Percentiles rank a stretch among this genome's conserved stretches.
Evolutionary conservation across 106 monocot genomes (phyloP).

Genomic region (Chionographis japonica): DNA sequence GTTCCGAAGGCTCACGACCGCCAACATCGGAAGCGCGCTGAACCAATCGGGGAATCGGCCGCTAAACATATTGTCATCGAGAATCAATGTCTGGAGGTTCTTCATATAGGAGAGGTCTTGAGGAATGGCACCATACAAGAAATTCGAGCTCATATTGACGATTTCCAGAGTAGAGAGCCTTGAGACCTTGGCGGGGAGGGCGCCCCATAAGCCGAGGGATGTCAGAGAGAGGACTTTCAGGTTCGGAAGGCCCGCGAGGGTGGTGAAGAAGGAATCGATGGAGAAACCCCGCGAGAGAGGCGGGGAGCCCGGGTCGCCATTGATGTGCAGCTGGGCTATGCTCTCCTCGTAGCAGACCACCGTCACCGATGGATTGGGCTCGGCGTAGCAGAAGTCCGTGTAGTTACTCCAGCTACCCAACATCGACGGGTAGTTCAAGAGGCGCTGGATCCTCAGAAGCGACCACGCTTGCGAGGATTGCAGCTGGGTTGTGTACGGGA

Average conservation of each 20-base stretch:
- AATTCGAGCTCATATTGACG: slow-evolving; percentile 87
- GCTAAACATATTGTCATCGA: slow-evolving; percentile 67
- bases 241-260: slow-evolving; percentile 74
- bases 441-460: slow-evolving; percentile 60
- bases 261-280: slow-evolving; percentile 81
- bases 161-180: slow-evolving; percentile 70
- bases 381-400: slow-evolving; percentile 69
- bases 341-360: slow-evolving; percentile 85
- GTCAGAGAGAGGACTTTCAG: slow-evolving; percentile 80
- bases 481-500: slow-evolving; percentile 45
- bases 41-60: slow-evolving; percentile 51
- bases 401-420: slow-evolving; percentile 51
- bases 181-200: slow-evolving; percentile 66
- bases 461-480: slow-evolving; percentile 92
- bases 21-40: slow-evolving; percentile 31
- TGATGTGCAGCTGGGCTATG: slow-evolving; percentile 84
- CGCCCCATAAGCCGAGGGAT: slow-evolving; percentile 82
- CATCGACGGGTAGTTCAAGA: slow-evolving; percentile 55
- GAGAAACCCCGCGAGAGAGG: slow-evolving; percentile 66
- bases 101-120: slow-evolving; percentile 40
- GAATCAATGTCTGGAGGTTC: slow-evolving; percentile 73
- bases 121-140: slow-evolving; percentile 59
- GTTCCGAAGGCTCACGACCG: slow-evolving; percentile 64
- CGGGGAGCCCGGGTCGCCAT: slow-evolving; percentile 25
- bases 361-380: slow-evolving; percentile 43